Base-by-base conservation (phyloP, 208 protist genomes). In the Leishmania guyanensis region DNA sequence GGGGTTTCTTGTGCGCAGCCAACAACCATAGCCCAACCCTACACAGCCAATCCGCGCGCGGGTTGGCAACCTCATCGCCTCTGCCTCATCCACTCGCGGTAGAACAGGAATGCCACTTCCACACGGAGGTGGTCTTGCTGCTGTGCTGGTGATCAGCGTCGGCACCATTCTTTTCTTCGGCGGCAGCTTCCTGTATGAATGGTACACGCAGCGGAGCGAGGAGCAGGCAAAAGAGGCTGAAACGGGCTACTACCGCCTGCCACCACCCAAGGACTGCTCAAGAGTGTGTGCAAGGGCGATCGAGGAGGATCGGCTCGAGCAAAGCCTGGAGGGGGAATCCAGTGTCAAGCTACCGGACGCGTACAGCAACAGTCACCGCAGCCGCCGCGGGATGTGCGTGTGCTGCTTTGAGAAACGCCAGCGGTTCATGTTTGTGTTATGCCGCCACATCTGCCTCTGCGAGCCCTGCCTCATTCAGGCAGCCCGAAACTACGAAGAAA, bases 381-480 rank as follows among this genome's bases (percentile, higher is more conserved):
- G 36, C 60, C 71, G 12, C 48, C 26, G 50, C 29, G 73, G 51
- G 33, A 53, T 48, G 36, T 87, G 84, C 39, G 84, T 87, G 1
- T 43, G 22, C 39, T 87, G 84, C 43, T 77, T 51, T 17, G 60
- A 48, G 26, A 70, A 33, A 5, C 62, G 56, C 51, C 77, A 58
- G 54, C 50, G 64, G 36, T 83, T 85, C 16, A 80, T 83, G 58
- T 88, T 88, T 66, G 66, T 78, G 36, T 33, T 33, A 46, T 88
- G 84, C 75, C 29, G 78, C 6, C 84, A 88, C 69, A 71, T 85
- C 8, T 88, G 84, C 48, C 29, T 83, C 46, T 88, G 84, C 65
- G 84, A 88, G 51, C 26, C 72, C 39, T 88, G 84, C 26, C 46
- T 88, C 56, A 65, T 84, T 1, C 39, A 64, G n/a, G 29, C 65